Conservation (phyloP, 768 basidiomycete genomes). For the Phylloporus scabripes region DNA sequence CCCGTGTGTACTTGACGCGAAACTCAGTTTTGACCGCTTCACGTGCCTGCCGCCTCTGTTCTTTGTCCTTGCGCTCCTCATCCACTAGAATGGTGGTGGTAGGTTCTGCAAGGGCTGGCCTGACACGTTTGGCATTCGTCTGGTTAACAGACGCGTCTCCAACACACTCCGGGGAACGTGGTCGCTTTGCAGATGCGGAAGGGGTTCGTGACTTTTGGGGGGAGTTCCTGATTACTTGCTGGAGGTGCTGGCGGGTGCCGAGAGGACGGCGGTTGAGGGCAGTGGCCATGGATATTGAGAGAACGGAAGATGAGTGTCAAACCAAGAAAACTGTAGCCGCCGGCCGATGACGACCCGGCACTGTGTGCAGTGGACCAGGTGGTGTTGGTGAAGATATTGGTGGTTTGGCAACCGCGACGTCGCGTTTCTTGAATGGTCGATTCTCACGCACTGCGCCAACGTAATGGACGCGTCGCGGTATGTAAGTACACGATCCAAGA, state of each 20-base stretch:
- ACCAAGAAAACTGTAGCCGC: conserved; percentile 3
- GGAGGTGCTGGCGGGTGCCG: conserved; percentile 37
- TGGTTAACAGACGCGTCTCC: conserved; percentile 27
- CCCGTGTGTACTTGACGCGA: conserved; percentile 74
- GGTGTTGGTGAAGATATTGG: conserved; percentile 4
- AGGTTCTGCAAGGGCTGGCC: conserved; percentile 27
- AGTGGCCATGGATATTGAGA: conserved; percentile 37
- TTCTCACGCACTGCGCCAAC: conserved; percentile 26
- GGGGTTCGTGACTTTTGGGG: conserved; percentile 33
- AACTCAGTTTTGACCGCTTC: conserved; percentile 65
- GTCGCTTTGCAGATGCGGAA: conserved; percentile 38
- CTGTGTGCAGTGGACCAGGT: not conserved
- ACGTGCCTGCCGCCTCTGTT: conserved; percentile 45
- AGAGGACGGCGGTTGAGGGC: conserved; percentile 44
- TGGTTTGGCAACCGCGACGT: not conserved
- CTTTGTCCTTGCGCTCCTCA: conserved; percentile 40
- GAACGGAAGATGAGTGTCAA: not conserved
- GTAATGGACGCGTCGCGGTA: conserved; percentile 21
- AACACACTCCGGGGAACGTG: conserved; percentile 46
- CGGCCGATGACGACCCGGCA: not conserved
- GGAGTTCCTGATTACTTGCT: conserved; percentile 30
- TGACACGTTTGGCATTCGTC: conserved; percentile 41
- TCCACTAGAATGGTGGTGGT: conserved; percentile 24
- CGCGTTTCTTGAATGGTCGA: conserved; percentile 1
- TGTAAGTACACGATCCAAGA: not conserved